Evolutionary conservation across 495 filamentous ascomycete species (phyloP).

Genomic region (Penicillium longicatenatum): DNA sequence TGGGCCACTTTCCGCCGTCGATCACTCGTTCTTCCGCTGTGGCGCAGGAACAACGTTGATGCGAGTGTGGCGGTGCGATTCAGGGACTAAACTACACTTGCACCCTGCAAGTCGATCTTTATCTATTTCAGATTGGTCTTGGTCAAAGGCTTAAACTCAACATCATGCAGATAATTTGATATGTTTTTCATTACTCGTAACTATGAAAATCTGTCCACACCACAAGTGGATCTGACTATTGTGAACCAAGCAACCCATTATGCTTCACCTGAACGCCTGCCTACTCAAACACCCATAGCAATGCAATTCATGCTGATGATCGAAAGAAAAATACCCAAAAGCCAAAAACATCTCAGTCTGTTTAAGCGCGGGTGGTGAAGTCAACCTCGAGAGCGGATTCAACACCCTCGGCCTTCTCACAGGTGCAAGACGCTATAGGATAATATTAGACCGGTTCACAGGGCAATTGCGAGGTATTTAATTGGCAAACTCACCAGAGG

Average conservation of each 20-base stretch:
- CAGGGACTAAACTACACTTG: conserved; percentile 1
- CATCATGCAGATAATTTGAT: background rate
- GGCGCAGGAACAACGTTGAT: conserved; percentile 39
- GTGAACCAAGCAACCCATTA: conserved; percentile 1
- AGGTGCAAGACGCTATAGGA: conserved; percentile 72
- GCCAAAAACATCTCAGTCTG: background rate
- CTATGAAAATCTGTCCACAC: background rate
- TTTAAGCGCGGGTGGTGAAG: conserved; percentile 63
- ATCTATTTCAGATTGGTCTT: background rate
- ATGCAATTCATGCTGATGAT: conserved; percentile 15
- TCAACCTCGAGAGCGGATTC: conserved; percentile 65
- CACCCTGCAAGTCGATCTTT: conserved; percentile 4
- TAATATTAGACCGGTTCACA: conserved; percentile 1
- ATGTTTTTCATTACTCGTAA: conserved; percentile 1
- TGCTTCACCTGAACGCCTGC: conserved; percentile 15
- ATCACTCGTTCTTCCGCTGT: conserved; percentile 34
- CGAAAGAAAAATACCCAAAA: conserved; percentile 9
- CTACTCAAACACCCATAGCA: conserved; percentile 1
- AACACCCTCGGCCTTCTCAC: conserved; percentile 67
- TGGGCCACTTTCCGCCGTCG: conserved; percentile 39
- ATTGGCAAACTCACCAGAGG: conserved; percentile 55
- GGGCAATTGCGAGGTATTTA: background rate
- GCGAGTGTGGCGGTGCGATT: conserved; percentile 38
- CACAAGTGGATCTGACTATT: background rate
- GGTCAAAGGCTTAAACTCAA: background rate